A percentile compares a stretch with the other conserved stretches of the same genome.
phyloP scores from a whole-genome alignment of 2,329 filamentous ascomycete genomes.

The Hymenoscyphus repandus region DNA sequence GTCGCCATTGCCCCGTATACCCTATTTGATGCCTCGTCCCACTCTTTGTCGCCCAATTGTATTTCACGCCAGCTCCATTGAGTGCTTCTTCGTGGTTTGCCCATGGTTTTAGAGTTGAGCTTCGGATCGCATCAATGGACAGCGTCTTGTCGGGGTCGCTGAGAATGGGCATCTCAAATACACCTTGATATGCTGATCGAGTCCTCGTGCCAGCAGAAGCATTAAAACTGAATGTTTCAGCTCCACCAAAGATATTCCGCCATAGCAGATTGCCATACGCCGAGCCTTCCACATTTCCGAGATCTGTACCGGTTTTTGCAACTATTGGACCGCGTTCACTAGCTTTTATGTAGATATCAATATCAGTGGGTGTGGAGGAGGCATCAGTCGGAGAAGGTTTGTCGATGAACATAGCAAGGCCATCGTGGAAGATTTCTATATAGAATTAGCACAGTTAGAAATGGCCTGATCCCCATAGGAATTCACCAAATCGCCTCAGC shows the following conservation, averaged over 20 bases:
- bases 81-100: conserved; percentile 89
- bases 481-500: conserved; percentile 74
- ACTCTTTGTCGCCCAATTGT: conserved; percentile 64
- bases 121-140: conserved; percentile 75
- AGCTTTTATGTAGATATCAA: conserved; percentile 75
- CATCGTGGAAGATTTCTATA: conserved; percentile 78
- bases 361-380: conserved; percentile 66
- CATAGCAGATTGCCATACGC: conserved; percentile 83
- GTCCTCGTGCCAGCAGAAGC: conserved; percentile 87
- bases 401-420: conserved; percentile 78
- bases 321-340: conserved; percentile 77
- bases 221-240: conserved; percentile 82
- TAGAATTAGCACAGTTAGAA: not conserved
- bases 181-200: conserved; percentile 82
- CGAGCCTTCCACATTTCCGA: conserved; percentile 90
- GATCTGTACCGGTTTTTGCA: conserved; percentile 89
- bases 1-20: conserved; percentile 81
- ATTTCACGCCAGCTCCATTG: conserved; percentile 69
- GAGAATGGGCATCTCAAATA: conserved; percentile 74
- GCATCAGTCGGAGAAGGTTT: conserved; percentile 64
- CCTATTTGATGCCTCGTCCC: conserved; percentile 71
- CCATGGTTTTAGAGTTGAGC: conserved; percentile 84
- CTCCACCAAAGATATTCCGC: conserved; percentile 91
- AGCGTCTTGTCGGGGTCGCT: conserved; percentile 78
- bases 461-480: not conserved